Evolutionary conservation across 768 basidiomycete genomes (phyloP), one percentile per base, ranked within the genome.

Genomic region (Myochromella boudieri): DNA sequence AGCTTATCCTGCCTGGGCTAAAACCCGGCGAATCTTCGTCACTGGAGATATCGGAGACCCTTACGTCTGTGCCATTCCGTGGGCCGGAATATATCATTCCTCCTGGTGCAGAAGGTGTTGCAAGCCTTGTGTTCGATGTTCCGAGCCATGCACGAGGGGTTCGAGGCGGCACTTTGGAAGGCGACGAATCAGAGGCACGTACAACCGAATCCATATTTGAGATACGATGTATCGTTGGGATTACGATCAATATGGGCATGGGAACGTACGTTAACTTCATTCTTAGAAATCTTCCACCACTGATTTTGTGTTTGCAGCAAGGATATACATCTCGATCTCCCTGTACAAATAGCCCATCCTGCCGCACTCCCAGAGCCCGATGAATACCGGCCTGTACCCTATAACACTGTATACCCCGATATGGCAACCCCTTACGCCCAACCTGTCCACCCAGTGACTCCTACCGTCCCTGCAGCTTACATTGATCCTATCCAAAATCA

Each of bases 81-180:
- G 87, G 87, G 2, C 73, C 77, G 22, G 90, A 91, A 56, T 91
- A 91, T 53, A 77, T 79, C 25, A 80, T 91, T 24, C 75, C 74
- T 6, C 86, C 87, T 1, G 87, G 86, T 14, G 75, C 73, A 2
- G 90, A 91, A 58, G 90, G 90, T 17, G 76, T 91, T 1, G 90
- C 90, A 1, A 81, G 78, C 56, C 74, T 93, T 9, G 85, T 89
- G 9, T 83, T 93, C 52, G 84, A 91, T 60, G 80, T 91, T n/a
- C 90, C 90, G 4, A 71, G 67, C 37, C 64, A 72, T 48, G 81
- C 87, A 0, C 71, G 83, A 44, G 81, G 84, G 3, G 80, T 86
- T 10, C 77, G 72, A 47, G 85, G 84, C 20, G 87, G 86, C 4
- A 56, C 64, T 4, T 71, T 84, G 7, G 62, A 80, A n/a, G 81